Evolutionary conservation across 2,329 filamentous ascomycete genomes (phyloP).

Genomic region (Penicillium sp.): DNA sequence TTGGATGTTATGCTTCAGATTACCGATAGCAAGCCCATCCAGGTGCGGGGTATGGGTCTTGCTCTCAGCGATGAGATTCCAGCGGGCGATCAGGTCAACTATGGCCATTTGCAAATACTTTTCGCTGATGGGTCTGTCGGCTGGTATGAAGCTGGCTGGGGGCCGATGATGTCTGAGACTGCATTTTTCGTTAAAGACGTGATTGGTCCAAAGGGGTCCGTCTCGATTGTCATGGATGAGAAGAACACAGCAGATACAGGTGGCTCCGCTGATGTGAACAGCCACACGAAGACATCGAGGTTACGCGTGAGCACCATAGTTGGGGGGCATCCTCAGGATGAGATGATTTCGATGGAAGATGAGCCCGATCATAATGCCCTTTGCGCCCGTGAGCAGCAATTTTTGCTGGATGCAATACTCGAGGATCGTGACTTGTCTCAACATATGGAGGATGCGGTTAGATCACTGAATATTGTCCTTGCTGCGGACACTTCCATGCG

Average conservation of each 20-base stretch:
- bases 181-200: constrained; percentile 25
- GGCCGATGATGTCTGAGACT: constrained; percentile 24
- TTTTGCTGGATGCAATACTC: constrained; percentile 18
- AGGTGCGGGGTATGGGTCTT: constrained; percentile 24
- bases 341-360: constrained; percentile 19
- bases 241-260: not conserved
- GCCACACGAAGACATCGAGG: constrained; percentile 20
- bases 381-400: constrained; percentile 23
- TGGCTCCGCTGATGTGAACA: constrained; percentile 18
- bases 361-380: constrained; percentile 23
- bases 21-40: constrained; percentile 20
- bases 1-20: constrained; percentile 26
- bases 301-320: constrained; percentile 16
- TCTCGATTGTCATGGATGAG: constrained; percentile 22
- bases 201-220: constrained; percentile 21
- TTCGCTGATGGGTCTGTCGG: constrained; percentile 23
- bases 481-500: constrained; percentile 23
- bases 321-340: constrained; percentile 12
- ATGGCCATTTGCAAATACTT: constrained; percentile 22
- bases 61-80: constrained; percentile 17
- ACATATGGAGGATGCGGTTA: constrained; percentile 22
- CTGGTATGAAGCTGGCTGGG: constrained; percentile 26
- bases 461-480: constrained; percentile 19
- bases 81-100: constrained; percentile 21
- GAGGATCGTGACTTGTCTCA: constrained; percentile 12